These are phyloP conservation scores for Daldinia sp. DNA, from an alignment of 2,329 filamentous ascomycete species.

Conservation along the genomic window DNA sequence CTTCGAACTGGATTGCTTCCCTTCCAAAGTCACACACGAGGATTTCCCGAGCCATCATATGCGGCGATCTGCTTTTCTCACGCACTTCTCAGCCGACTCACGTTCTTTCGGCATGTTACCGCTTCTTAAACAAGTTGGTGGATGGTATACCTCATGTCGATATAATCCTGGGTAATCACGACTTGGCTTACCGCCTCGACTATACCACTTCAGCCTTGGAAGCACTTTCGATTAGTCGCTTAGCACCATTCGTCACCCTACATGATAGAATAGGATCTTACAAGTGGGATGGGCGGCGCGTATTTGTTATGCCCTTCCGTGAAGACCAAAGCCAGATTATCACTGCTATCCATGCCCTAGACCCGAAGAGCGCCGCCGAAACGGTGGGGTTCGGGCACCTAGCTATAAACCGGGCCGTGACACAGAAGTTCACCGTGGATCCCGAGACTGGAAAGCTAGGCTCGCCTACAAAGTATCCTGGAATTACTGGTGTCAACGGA, in stretches of 20 bases:
- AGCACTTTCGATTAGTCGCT: slow-evolving; percentile 39
- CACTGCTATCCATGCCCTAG: slow-evolving; percentile 37
- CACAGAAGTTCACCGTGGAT: slow-evolving; percentile 42
- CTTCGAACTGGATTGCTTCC: slow-evolving; percentile 45
- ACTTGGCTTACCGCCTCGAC: slow-evolving; percentile 46
- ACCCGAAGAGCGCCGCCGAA: slow-evolving; percentile 33
- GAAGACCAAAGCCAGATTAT: slow-evolving; percentile 46
- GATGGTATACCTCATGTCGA: slow-evolving; percentile 44
- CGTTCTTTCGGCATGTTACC: slow-evolving; percentile 46
- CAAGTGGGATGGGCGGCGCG: slow-evolving; percentile 44
- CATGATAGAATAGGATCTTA: slow-evolving; percentile 37
- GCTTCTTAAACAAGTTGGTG: slow-evolving; percentile 44
- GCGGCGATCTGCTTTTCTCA: slow-evolving; percentile 46
- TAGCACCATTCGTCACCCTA: slow-evolving; percentile 17
- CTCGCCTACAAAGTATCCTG: slow-evolving; percentile 38
- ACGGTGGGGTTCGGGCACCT: slow-evolving; percentile 47
- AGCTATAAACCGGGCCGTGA: slow-evolving; percentile 46
- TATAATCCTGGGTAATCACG: slow-evolving; percentile 49
- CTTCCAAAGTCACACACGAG: slow-evolving; percentile 33
- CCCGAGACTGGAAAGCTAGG: slow-evolving; percentile 18
- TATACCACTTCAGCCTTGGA: slow-evolving; percentile 46
- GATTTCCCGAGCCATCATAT: slow-evolving; percentile 44
- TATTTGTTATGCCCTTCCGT: slow-evolving; percentile 47
- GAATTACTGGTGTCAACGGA: slow-evolving; percentile 40
- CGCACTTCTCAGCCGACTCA: slow-evolving; percentile 45